Conservation (phyloP, 108 stramenopile genomes). For the Nitzschia sp. region DNA sequence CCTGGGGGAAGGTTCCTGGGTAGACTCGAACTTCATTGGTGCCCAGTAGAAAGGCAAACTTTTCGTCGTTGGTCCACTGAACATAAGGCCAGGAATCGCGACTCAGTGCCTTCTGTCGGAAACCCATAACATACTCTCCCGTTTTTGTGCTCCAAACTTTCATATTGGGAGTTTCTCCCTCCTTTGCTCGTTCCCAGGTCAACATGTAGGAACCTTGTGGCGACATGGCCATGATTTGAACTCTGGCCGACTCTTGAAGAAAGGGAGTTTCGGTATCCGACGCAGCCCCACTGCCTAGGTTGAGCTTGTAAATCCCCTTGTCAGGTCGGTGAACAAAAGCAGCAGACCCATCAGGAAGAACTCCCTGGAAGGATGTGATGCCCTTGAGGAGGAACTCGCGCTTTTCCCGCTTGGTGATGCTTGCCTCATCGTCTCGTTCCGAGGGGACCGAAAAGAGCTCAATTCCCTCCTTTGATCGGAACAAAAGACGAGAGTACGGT, state of each 20-base stretch:
- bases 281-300: slow-evolving; percentile 15
- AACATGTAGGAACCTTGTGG: slow-evolving; percentile 82
- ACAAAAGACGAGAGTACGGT: slow-evolving; percentile 46
- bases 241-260: slow-evolving; percentile 38
- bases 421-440: slow-evolving; percentile 36
- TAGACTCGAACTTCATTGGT: slow-evolving; percentile 84
- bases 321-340: slow-evolving; percentile 59
- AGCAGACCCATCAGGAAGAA: slow-evolving; percentile 48
- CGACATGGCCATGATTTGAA: slow-evolving; percentile 76
- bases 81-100: slow-evolving; percentile 80
- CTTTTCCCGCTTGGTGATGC: slow-evolving; percentile 1
- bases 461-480: slow-evolving; percentile 74
- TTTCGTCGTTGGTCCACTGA: slow-evolving; percentile 92
- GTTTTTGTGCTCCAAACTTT: slow-evolving; percentile 70
- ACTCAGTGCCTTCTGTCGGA: slow-evolving; percentile 65
- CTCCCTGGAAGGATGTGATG: slow-evolving; percentile 49
- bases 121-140: slow-evolving; percentile 58
- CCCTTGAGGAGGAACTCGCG: slow-evolving; percentile 49
- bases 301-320: slow-evolving; percentile 52
- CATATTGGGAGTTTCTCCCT: slow-evolving; percentile 60
- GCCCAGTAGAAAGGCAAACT: slow-evolving; percentile 52
- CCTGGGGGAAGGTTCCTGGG: slow-evolving; percentile 36
- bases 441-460: slow-evolving; percentile 56
- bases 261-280: slow-evolving; percentile 18
- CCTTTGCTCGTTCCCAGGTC: slow-evolving; percentile 79